phyloP scores from a whole-genome alignment of 2,329 filamentous ascomycete genomes.

The Tympanopsis confertula region DNA sequence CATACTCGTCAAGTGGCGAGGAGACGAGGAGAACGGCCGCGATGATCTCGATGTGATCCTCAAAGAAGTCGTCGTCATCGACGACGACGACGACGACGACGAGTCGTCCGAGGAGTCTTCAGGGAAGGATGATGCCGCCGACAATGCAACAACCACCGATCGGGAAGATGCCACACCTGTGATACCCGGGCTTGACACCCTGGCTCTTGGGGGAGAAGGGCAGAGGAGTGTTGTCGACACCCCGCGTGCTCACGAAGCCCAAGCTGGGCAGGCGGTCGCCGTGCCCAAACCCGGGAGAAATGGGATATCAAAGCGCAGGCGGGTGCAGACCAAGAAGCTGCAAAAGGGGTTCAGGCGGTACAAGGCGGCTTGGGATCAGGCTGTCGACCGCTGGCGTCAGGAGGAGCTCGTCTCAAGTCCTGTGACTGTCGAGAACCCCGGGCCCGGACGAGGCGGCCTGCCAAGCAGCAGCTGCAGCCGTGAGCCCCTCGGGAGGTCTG shows the following conservation, averaged over 20 bases:
- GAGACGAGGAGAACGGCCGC: conserved; percentile 56
- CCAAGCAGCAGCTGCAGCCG: neutral
- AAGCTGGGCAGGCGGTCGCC: neutral
- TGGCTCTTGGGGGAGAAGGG: neutral
- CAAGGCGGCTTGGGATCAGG: neutral
- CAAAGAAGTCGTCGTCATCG: conserved; percentile 54
- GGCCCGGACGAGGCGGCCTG: neutral
- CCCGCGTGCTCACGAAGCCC: no score
- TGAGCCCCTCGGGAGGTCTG: neutral
- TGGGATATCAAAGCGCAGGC: neutral
- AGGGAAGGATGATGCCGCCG: conserved; percentile 16
- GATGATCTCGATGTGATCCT: conserved; percentile 58
- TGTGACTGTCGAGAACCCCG: neutral
- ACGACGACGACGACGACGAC: conserved; percentile 21
- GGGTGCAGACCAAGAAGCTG: neutral
- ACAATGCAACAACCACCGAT: no score
- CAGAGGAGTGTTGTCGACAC: no score
- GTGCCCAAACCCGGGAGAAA: neutral
- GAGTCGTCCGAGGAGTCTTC: conserved; percentile 22
- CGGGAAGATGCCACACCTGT: neutral
- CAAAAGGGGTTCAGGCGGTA: neutral
- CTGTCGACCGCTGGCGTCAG: neutral
- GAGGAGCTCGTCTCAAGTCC: neutral
- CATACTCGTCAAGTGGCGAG: conserved; percentile 60
- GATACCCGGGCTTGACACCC: neutral